A percentile compares a stretch with the other conserved stretches of the same genome.
Evolutionary conservation across 2,329 filamentous ascomycete species (phyloP).

Genomic region (Pseudogymnoascus verrucosus): DNA sequence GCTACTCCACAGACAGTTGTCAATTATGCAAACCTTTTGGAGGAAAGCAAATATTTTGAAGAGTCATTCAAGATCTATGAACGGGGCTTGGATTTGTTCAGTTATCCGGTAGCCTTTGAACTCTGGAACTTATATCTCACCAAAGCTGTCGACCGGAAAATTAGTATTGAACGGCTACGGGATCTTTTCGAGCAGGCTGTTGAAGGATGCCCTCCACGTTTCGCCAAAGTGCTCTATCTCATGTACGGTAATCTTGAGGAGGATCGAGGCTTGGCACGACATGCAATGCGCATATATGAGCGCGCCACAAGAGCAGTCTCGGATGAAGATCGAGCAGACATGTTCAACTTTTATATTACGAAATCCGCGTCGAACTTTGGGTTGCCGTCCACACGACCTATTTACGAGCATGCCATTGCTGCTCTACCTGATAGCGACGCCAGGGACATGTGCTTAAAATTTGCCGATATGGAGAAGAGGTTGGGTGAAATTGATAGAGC

Average conservation of each 20-base stretch:
- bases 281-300: conserved; percentile 99
- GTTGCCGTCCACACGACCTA: conserved; percentile 83
- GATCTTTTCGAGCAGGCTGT: conserved; percentile 97
- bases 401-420: conserved; percentile 92
- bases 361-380: conserved; percentile 98
- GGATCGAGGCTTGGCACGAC: conserved; percentile 84
- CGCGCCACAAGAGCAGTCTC: conserved; percentile 89
- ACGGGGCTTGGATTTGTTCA: conserved; percentile 93
- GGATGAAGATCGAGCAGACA: conserved; percentile 88
- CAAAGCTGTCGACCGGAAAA: conserved; percentile 93
- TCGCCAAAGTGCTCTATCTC: conserved; percentile 89
- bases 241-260: conserved; percentile 99
- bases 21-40: conserved; percentile 92
- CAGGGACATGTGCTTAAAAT: conserved; percentile 97
- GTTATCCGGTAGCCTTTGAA: conserved; percentile 95
- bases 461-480: conserved; percentile 90
- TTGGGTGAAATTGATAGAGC: conserved; percentile 92
- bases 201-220: conserved; percentile 88
- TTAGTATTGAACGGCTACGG: conserved; percentile 85
- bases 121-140: conserved; percentile 97
- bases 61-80: conserved; percentile 98
- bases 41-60: conserved; percentile 92
- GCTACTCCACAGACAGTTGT: conserved; percentile 97
- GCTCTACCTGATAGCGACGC: conserved; percentile 90
- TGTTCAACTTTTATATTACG: conserved; percentile 99